Conservation (phyloP, 805 yeast species). For the Ogataea pini region DNA sequence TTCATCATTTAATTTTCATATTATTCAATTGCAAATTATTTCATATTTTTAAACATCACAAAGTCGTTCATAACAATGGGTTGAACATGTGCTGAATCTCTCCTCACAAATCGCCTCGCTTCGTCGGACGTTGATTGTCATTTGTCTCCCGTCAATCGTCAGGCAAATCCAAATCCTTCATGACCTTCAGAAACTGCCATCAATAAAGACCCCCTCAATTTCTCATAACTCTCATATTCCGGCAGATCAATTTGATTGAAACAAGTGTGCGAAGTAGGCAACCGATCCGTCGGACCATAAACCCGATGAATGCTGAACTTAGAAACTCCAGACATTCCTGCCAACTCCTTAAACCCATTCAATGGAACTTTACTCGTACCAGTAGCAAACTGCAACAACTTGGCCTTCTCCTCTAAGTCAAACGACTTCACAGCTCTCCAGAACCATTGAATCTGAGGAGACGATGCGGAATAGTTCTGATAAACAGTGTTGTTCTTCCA, state of each 20-base stretch:
- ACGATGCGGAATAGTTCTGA: constrained; percentile 76
- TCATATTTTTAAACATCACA: neutral
- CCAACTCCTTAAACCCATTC: constrained; percentile 86
- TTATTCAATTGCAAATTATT: neutral
- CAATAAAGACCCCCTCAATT: constrained; percentile 74
- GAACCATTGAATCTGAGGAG: constrained; percentile 91
- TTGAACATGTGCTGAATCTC: too few relatives aligned
- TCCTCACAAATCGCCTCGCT: too few relatives aligned
- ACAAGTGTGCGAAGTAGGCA: constrained; percentile 96
- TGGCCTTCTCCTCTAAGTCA: constrained; percentile 92
- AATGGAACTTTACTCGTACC: constrained; percentile 97
- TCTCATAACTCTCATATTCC: constrained; percentile 85
- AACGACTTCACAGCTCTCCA: constrained; percentile 97
- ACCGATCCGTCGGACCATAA: constrained; percentile 78
- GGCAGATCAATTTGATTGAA: constrained; percentile 95
- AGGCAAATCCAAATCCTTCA: constrained; percentile 91
- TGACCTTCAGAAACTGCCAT: constrained; percentile 92
- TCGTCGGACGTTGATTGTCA: too few relatives aligned
- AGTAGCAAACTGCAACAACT: constrained; percentile 90
- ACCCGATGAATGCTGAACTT: constrained; percentile 89
- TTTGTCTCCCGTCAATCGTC: too few relatives aligned
- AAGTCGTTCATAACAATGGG: too few relatives aligned
- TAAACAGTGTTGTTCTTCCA: constrained; percentile 88
- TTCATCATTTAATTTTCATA: neutral
- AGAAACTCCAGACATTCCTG: constrained; percentile 83